Conservation (phyloP, 208 protist genomes). For the Trypanosoma scelopori region DNA sequence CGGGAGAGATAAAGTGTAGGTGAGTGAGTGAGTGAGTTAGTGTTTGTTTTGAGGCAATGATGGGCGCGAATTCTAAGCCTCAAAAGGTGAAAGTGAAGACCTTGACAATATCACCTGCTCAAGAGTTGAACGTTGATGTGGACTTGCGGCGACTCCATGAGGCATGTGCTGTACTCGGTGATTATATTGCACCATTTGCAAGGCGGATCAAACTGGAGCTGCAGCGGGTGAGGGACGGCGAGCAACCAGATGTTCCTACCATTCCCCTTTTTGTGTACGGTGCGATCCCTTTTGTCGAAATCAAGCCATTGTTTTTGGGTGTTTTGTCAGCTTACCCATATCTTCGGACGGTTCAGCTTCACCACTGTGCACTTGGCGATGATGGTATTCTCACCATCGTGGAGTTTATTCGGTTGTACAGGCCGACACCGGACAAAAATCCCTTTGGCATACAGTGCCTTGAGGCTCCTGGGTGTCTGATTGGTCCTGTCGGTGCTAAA, state of each 20-base stretch:
- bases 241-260: slow-evolving; percentile 65
- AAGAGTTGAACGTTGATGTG: slow-evolving; percentile 73
- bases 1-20: no score
- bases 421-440: slow-evolving; percentile 63
- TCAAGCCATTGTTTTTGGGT: slow-evolving; percentile 51
- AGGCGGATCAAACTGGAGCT: slow-evolving; percentile 73
- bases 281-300: slow-evolving; percentile 43
- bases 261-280: slow-evolving; percentile 74
- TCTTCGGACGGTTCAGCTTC: slow-evolving; percentile 69
- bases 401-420: slow-evolving; percentile 79
- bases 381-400: slow-evolving; percentile 77
- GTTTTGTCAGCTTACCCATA: slow-evolving; percentile 72
- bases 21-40: no score
- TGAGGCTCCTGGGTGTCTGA: slow-evolving; percentile 74
- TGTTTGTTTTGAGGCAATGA: slow-evolving; percentile 8
- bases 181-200: slow-evolving; percentile 59
- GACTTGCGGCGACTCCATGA: slow-evolving; percentile 73
- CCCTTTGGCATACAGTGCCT: slow-evolving; percentile 80
- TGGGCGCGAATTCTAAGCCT: slow-evolving; percentile 28
- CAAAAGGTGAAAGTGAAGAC: slow-evolving; percentile 50
- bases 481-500: slow-evolving; percentile 60
- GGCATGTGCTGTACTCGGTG: slow-evolving; percentile 46
- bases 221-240: slow-evolving; percentile 75
- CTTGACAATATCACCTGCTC: slow-evolving; percentile 43
- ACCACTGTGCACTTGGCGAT: slow-evolving; percentile 71